These are phyloP conservation scores for Fusarium virguliforme DNA, from an alignment of 2,329 filamentous ascomycete species.

Conservation along the genomic window DNA sequence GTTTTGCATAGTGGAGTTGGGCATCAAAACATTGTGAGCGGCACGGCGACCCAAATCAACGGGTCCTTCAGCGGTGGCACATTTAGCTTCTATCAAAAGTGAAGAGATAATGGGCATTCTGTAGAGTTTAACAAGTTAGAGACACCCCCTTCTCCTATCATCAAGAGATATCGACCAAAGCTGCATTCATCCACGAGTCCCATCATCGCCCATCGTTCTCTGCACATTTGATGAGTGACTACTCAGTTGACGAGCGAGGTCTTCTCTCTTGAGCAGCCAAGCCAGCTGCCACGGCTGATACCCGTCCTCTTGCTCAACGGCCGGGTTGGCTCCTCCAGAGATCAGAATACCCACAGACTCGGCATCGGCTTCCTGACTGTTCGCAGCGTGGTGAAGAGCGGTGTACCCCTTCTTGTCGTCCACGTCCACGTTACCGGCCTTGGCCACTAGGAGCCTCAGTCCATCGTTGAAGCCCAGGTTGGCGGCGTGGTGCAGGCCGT, in stretches of 20 bases:
- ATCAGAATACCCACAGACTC: neutral
- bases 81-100: neutral
- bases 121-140: too few species aligned
- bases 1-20: neutral
- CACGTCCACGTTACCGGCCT: neutral
- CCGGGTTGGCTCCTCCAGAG: neutral
- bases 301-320: neutral
- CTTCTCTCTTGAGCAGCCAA: neutral
- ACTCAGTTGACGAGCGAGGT: neutral
- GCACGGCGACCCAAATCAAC: conserved; percentile 1
- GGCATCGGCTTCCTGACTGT: neutral
- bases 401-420: neutral
- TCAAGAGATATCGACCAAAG: too few species aligned
- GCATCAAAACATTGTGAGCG: neutral
- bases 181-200: too few species aligned
- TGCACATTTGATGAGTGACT: too few species aligned
- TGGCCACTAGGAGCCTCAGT: neutral
- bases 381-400: neutral
- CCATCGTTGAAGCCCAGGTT: neutral
- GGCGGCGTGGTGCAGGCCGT: neutral
- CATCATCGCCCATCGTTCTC: too few species aligned
- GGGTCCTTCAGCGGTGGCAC: neutral
- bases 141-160: too few species aligned
- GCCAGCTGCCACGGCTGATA: neutral
- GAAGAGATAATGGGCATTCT: too few species aligned